Evolutionary conservation across 495 filamentous ascomycete genomes (phyloP), one percentile per base, ranked within the genome.

Genomic region (Podospora fimiseda): DNA sequence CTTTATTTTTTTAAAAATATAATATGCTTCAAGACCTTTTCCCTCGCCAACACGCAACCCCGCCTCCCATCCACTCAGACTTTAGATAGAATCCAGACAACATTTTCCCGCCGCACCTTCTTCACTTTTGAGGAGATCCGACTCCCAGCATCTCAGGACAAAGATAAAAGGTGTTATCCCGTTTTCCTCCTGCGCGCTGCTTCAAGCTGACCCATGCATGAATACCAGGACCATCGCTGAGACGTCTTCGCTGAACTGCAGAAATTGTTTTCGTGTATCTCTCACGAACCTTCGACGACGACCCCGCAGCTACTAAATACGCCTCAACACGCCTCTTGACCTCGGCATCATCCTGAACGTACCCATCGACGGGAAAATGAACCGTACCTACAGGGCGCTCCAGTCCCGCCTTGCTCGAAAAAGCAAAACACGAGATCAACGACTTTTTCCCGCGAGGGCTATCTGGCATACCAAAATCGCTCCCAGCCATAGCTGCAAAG

Each of bases 181-280:
- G 14, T 30, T 39, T 58, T 9, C 56, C 56, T 20, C 46, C 56
- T 13, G 56, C 39, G n/a, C 40, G 11, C 30, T 55, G 56, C 46
- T 58, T 51, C 27, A 58, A 16, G 22, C 56, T 55, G 43, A 58
- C 56, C 56, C 56, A 58, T 13, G 56, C 51, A 58, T 58, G 56
- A 13, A 58, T 55, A 19, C 51, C 56, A 2, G 51, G 16, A 22
- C 45, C 47, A 1, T 47, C 22, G 14, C 11, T 16, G 24, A 58
- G 20, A 5, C 45, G 45, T 40, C 56, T 27, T 5, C 56, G 56
- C 46, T 58, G 56, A 9, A 49, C 51, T 2, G 56, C 56, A 24
- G 45, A 33, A 22, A 58, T 18, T 19, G 36, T 47, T 16, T 24
- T 53, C 13, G 37, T 21, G 30, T 42, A 47, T 15, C 44, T 47